Evolutionary conservation across 257 asterid genomes (phyloP).

Genomic region (Fraxinus quadrangulata): DNA sequence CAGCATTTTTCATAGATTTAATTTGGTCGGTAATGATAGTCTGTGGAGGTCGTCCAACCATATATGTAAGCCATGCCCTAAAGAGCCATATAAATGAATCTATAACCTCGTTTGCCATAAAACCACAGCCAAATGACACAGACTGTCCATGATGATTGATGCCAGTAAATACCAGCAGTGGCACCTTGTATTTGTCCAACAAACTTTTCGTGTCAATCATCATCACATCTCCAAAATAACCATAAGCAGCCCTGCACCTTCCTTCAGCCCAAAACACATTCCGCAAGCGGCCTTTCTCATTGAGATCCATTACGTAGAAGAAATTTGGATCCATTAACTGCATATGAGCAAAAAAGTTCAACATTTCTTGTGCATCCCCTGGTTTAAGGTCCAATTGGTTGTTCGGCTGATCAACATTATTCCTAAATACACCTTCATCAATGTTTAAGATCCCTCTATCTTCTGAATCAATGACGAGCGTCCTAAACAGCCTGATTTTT

Average conservation of each 20-base stretch:
- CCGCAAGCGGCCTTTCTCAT: slow-evolving; percentile 51
- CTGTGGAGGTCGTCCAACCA: slow-evolving; percentile 61
- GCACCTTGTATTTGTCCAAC: slow-evolving; percentile 47
- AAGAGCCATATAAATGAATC: slow-evolving; percentile 61
- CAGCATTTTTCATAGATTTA: slow-evolving; percentile 48
- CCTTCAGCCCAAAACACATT: slow-evolving; percentile 64
- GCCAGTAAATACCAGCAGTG: slow-evolving; percentile 52
- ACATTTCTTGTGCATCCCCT: slow-evolving; percentile 54
- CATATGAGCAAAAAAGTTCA: slow-evolving; percentile 43
- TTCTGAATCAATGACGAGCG: slow-evolving; percentile 46
- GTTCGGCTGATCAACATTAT: slow-evolving; percentile 26
- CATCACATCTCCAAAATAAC: slow-evolving; percentile 54
- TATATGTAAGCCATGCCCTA: slow-evolving; percentile 66
- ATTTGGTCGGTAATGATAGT: slow-evolving; percentile 37
- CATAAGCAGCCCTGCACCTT: slow-evolving; percentile 48
- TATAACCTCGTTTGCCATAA: slow-evolving; percentile 41
- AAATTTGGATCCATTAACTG: slow-evolving; percentile 55
- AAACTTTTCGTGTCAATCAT: slow-evolving; percentile 43
- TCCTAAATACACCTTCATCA: slow-evolving; percentile 33
- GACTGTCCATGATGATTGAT: slow-evolving; percentile 60
- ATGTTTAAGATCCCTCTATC: slow-evolving; percentile 31
- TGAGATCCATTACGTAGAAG: slow-evolving; percentile 60
- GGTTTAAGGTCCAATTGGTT: slow-evolving; percentile 46
- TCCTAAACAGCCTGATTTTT: slow-evolving; percentile 52
- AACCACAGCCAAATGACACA: slow-evolving; percentile 58